Base-by-base conservation (phyloP, 306 rosid genomes). In the Lupinus albus region DNA sequence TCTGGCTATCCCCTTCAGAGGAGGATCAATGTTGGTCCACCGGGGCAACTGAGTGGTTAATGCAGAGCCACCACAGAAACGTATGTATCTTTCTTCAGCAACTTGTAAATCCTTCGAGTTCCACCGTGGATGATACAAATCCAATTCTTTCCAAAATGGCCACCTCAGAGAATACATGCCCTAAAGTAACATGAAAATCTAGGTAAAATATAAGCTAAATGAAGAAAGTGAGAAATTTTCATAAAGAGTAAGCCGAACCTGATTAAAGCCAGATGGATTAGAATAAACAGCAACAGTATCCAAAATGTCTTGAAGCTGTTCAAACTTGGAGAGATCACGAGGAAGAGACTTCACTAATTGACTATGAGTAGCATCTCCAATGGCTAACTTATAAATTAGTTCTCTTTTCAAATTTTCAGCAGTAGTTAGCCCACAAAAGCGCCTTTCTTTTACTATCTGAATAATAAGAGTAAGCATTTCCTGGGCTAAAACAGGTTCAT, bases 111-210 rank as follows among this genome's bases (percentile, higher is more conserved):
- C 99, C 81, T 92, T 83, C 1, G 89, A 87, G 81, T 82, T 88
- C 97, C 99, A 94, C 39, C 99, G 99, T 36, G 96, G 88, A 76
- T 90, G 91, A 76, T 90, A 90, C 80, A 88, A 83, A 78, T 94
- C 99, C 80, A 94, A 68, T 55, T 94, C 99, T 57, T 84, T 81
- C 99, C 99, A 94, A 57, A 65, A 85, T 25, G 50, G 12, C 97
- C 96, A 86, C 59, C 76, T 90, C 51, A 94, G 78, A 8, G 99
- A 90, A 80, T 94, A 94, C 83, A 82, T 94, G 48, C 99, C 99
- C 96, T 87, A 65, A 52, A 42, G 79, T 65, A 57, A 79, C 35
- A 72, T 47, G 49, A 58, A 67, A 49, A 50, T 68, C 49, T 48
- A 39, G 55, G 73, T 59, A 72, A 76, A 25, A 68, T 42, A 53